Conservation (phyloP, 2,329 filamentous ascomycete species). For the Aureobasidium sp. region DNA sequence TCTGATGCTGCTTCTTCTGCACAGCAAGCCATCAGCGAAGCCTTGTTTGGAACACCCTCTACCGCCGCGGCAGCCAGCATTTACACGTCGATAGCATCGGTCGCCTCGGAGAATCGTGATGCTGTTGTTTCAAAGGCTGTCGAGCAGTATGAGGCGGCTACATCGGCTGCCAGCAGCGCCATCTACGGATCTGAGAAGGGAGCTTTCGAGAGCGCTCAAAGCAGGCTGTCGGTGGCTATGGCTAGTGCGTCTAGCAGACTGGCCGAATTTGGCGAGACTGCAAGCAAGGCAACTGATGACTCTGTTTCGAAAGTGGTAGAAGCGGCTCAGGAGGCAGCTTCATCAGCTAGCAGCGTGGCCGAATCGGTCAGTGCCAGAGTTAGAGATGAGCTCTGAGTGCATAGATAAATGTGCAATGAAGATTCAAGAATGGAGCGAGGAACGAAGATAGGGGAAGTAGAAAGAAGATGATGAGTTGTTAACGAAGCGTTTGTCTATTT, state of each 20-base stretch:
- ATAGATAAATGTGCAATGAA: neutral
- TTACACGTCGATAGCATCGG: constrained; percentile 41
- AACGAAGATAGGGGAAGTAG: neutral
- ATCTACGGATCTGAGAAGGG: constrained; percentile 48
- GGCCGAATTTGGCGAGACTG: constrained; percentile 32
- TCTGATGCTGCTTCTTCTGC: constrained; percentile 49
- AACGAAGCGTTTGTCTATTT: constrained; percentile 12
- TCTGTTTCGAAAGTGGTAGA: constrained; percentile 30
- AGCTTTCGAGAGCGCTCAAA: constrained; percentile 40
- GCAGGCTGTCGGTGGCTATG: constrained; percentile 35
- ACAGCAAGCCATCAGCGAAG: constrained; percentile 48
- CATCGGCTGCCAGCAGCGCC: constrained; percentile 38
- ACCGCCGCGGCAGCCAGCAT: constrained; percentile 38
- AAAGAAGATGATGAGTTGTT: neutral
- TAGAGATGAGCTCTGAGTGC: constrained; percentile 20
- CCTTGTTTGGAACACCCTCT: constrained; percentile 52
- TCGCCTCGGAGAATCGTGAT: constrained; percentile 36
- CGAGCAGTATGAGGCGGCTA: constrained; percentile 41
- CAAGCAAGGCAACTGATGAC: constrained; percentile 25
- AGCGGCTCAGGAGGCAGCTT: constrained; percentile 42
- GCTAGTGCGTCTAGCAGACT: constrained; percentile 40
- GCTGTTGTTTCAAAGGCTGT: constrained; percentile 24
- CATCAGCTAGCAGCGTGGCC: constrained; percentile 37
- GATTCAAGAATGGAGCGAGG: neutral
- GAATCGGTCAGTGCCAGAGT: constrained; percentile 36